Conservation (phyloP, 108 stramenopile genomes). For the Fragilariopsis cylindrus region DNA sequence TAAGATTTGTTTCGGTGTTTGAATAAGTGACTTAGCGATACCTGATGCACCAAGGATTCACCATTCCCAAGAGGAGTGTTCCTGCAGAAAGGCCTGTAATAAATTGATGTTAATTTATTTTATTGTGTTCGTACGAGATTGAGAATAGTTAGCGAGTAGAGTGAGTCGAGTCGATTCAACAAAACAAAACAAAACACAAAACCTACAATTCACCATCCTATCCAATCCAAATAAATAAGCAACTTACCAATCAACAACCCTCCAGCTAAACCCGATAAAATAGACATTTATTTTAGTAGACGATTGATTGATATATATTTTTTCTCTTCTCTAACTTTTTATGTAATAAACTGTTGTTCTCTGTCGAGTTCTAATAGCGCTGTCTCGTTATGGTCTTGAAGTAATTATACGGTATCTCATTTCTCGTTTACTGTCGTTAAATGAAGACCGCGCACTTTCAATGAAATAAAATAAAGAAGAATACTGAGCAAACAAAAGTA, state of each 20-base stretch:
- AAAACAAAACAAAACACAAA: not conserved
- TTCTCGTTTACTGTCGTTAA: too few species aligned
- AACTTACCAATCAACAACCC: not conserved
- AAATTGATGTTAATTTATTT: not conserved
- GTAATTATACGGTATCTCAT: too few species aligned
- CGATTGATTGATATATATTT: too few species aligned
- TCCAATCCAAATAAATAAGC: not conserved
- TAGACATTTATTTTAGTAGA: too few species aligned
- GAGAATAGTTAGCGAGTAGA: not conserved
- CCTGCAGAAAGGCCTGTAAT: slow-evolving; percentile 44
- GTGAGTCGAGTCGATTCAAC: not conserved
- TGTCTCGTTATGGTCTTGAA: too few species aligned
- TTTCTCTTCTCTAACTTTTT: too few species aligned
- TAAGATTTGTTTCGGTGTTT: slow-evolving; percentile 25
- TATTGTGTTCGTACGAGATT: not conserved
- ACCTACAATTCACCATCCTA: too few species aligned
- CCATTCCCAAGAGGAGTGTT: slow-evolving; percentile 64
- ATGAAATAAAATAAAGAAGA: too few species aligned
- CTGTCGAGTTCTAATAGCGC: too few species aligned
- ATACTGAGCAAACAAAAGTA: too few species aligned
- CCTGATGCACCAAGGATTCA: slow-evolving; percentile 75
- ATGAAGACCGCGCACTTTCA: too few species aligned
- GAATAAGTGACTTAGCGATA: slow-evolving; percentile 44
- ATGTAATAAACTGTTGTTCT: too few species aligned
- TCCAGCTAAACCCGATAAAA: not conserved